Evolutionary conservation across 225 moss, liverwort and hornwort species (phyloP), one percentile per base, ranked within the genome.

Genomic region (Bryoerythrophyllum caledonicum): DNA sequence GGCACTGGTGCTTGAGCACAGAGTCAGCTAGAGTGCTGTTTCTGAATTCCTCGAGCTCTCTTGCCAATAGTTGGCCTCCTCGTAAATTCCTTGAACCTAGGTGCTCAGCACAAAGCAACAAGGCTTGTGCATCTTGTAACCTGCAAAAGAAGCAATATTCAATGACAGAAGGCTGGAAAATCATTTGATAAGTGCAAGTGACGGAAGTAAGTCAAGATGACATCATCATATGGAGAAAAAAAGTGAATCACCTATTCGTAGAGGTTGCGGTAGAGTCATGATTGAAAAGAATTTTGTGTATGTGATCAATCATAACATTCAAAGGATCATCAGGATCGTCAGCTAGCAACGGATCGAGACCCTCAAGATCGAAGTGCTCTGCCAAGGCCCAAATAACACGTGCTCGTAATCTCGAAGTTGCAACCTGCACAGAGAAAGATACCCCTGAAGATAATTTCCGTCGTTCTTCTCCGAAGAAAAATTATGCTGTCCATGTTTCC

Each of bases 251-350:
- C 88, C 88, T 94, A 76, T 99, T 99, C 6, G 91, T 89, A 71
- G 97, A 81, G 43, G 83, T 86, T 80, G 87, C 88, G 19, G 76
- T 48, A 59, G 85, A 90, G 81, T 99, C 97, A 26, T 90, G 86
- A 85, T 84, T 94, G 67, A 99, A 99, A 60, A 99, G 85, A 55
- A 95, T 85, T 65, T 83, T 90, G 81, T 91, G 97, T 35, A 99
- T 95, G 43, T 95, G 86, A 66, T 90, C 91, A 74, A 99, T 85
- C 64, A 95, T 90, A 74, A 99, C 85, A 81, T 94, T 99, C 71
- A 99, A 75, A 46, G 93, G 88, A 80, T 99, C 97, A 41, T 99
- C 97, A 77, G 97, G 97, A 83, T 99, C 97, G 79, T 99, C 97
- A 60, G 97, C 97, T 62, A 99, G 82, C 60, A 99, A 84, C 27